Evolutionary conservation across 225 moss, liverwort and hornwort species (phyloP), one percentile per base, ranked within the genome.

Genomic region (Pseudisothecium myosuroides): DNA sequence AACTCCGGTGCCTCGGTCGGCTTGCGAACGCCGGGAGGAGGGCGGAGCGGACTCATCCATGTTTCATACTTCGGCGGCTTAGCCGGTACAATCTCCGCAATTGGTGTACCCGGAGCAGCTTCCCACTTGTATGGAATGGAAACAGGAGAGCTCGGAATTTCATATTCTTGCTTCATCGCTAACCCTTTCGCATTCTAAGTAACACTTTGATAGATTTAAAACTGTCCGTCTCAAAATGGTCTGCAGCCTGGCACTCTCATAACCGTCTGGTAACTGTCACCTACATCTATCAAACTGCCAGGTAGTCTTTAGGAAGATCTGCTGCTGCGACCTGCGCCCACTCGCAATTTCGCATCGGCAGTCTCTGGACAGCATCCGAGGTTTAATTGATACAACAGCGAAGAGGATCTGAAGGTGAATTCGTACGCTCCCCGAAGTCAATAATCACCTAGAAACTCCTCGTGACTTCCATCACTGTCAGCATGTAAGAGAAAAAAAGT

Each of bases 401-500:
- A 81, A 55, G 80, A 31, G 47, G 43, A 65, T 52, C 54, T 60
- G 66, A 41, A 82, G 50, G 19, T 76, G 82, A 87, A 75, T n/a
- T 81, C 79, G 32, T 43, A 50, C 8, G 26, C 82, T 61, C 62
- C 74, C 55, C 91, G 92, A 69, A 94, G 90, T 86, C 94, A 88
- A 89, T 91, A 89, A 85, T 93, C 90, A 50, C 74, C 91, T 91
- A 93, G 91, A 89, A 91, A 96, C 76, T 91, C 92, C 83, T 94
- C 84, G 88, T 93, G 91, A 79, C 91, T 93, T 87, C 94, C 96
- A 76, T 95, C 95, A 88, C 98, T 96, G 72, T 59, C 76, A 76
- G 69, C 86, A 90, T 81, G 47, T 49, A 86, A n/a, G 62, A 68
- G 47, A 83, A 68, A 81, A 29, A 26, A 28, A 50, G n/a, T 65